Percentiles rank a stretch among this genome's conserved stretches.
Evolutionary conservation across 768 basidiomycete genomes (phyloP).

Genomic region (Phlebiopsis flavidoalba): DNA sequence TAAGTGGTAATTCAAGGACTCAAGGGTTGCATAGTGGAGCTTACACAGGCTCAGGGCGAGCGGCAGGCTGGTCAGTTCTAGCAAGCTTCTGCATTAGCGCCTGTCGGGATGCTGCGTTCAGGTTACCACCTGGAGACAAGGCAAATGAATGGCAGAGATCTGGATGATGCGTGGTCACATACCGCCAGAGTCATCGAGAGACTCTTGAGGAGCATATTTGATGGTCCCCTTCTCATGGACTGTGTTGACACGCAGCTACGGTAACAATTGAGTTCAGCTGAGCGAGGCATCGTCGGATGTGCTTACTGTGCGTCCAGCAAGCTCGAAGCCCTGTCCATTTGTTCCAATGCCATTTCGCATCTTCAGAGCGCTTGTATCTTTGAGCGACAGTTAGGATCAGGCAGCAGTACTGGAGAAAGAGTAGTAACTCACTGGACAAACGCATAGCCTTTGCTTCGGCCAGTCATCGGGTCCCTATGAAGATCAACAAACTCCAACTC

Average conservation of each 20-base stretch:
- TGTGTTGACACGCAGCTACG: slow-evolving; percentile 76
- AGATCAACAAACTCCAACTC: slow-evolving; percentile 98
- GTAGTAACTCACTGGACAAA: slow-evolving; percentile 80
- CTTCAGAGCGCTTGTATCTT: slow-evolving; percentile 86
- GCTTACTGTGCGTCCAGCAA: slow-evolving; percentile 87
- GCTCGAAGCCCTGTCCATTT: slow-evolving; percentile 99
- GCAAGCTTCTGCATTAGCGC: slow-evolving; percentile 99
- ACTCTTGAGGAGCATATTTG: slow-evolving; percentile 71
- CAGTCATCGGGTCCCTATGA: slow-evolving; percentile 91
- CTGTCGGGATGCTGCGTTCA: slow-evolving; percentile 97
- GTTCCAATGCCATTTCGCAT: slow-evolving; percentile 96
- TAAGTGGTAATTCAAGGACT: slow-evolving; percentile 10
- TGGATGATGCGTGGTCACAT: slow-evolving; percentile 15
- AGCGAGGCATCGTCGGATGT: neutral
- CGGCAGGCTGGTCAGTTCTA: slow-evolving; percentile 70
- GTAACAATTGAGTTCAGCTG: neutral
- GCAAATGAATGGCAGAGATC: neutral
- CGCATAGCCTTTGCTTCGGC: slow-evolving; percentile 95
- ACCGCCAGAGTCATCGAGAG: slow-evolving; percentile 90
- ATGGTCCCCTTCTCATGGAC: slow-evolving; percentile 87
- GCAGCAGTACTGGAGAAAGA: neutral
- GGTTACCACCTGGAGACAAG: slow-evolving; percentile 74
- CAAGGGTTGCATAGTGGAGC: slow-evolving; percentile 19
- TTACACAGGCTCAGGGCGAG: slow-evolving; percentile 58
- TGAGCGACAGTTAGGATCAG: neutral